A percentile compares a stretch with the other conserved stretches of the same genome.
phyloP scores from a whole-genome alignment of 768 basidiomycete species.

The Tulasnella sp. region DNA sequence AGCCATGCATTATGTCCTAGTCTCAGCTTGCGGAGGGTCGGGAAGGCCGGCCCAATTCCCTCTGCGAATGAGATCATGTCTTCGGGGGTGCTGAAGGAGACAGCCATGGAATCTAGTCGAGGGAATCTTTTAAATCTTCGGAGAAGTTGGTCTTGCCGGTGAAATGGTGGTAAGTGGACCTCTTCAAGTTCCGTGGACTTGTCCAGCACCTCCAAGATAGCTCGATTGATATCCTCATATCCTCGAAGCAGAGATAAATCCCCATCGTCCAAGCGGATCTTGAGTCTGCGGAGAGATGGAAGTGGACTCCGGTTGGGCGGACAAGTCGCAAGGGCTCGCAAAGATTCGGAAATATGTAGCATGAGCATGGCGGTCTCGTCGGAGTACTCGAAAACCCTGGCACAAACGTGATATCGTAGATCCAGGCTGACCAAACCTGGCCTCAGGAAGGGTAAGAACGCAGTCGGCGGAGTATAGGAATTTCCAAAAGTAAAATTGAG shows the following conservation, averaged over 20 bases:
- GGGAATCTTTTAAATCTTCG: background rate
- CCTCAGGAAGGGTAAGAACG: background rate
- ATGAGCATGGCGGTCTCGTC: too few species aligned
- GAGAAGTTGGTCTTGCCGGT: background rate
- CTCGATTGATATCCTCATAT: background rate
- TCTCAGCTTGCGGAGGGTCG: background rate
- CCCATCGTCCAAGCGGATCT: background rate
- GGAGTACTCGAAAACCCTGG: too few species aligned
- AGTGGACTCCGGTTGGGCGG: background rate
- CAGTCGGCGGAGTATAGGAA: background rate
- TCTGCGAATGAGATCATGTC: background rate
- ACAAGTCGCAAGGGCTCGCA: background rate
- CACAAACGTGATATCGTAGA: background rate
- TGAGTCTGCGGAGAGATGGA: background rate
- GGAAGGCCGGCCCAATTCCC: background rate
- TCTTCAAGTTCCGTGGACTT: background rate
- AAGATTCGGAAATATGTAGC: background rate
- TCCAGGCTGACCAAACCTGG: background rate
- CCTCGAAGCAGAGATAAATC: background rate
- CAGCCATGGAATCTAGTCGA: background rate
- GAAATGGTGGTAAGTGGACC: background rate
- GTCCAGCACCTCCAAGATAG: background rate
- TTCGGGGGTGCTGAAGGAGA: background rate
- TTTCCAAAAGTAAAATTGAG: background rate
- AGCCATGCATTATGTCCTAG: background rate